These are phyloP conservation scores for Chimonanthus salicifolius DNA, from an alignment of 164 flowering plant genomes.

Conservation along the genomic window DNA sequence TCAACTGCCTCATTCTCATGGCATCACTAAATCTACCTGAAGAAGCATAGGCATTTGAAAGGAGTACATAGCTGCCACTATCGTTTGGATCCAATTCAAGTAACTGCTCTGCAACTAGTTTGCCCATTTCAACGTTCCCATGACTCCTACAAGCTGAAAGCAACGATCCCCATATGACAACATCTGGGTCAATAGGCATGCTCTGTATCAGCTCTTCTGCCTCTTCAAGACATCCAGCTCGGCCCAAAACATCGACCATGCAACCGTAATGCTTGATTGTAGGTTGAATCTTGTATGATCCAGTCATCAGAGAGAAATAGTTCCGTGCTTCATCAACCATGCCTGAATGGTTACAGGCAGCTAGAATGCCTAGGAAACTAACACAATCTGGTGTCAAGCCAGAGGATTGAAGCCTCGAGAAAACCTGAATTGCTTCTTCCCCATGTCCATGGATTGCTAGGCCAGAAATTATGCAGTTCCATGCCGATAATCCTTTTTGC, in stretches of 20 bases:
- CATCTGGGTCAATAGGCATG: conserved; percentile 56
- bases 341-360: conserved; percentile 66
- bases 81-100: conserved; percentile 39
- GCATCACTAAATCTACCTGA: conserved; percentile 40
- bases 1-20: conserved; percentile 34
- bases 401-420: conserved; percentile 41
- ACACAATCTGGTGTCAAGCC: conserved; percentile 44
- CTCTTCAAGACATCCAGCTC: conserved; percentile 53
- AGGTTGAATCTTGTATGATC: conserved; percentile 45
- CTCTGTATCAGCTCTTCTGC: conserved; percentile 50
- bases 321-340: conserved; percentile 41
- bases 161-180: conserved; percentile 57
- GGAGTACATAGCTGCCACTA: conserved; percentile 39
- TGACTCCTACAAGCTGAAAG: conserved; percentile 51
- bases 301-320: conserved; percentile 44
- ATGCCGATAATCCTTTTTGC: conserved; percentile 45
- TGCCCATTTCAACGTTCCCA: conserved; percentile 46
- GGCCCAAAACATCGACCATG: conserved; percentile 58
- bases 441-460: conserved; percentile 61
- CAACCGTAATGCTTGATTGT: conserved; percentile 62
- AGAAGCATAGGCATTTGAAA: conserved; percentile 58
- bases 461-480: conserved; percentile 79
- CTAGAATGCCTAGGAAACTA: conserved; percentile 59
- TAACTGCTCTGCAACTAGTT: conserved; percentile 38
- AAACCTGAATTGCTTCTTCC: conserved; percentile 43